phyloP scores from a whole-genome alignment of 495 filamentous ascomycete species.

The Penicillium pulvis region DNA sequence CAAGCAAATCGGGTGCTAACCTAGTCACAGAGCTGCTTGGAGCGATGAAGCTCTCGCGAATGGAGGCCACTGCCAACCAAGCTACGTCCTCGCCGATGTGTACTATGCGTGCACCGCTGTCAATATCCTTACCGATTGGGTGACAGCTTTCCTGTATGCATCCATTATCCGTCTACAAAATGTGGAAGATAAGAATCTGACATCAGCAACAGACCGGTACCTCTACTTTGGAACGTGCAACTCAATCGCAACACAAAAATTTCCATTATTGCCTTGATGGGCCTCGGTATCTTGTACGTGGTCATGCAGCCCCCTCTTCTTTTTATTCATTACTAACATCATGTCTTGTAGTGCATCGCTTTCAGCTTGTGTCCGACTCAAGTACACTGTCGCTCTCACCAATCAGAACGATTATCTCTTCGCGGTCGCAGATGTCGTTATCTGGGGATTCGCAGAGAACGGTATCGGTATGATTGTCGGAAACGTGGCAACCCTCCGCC shows the following conservation, averaged over 20 bases:
- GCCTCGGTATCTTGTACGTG: slow-evolving; percentile 51
- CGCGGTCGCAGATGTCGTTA: slow-evolving; percentile 24
- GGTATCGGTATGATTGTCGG: slow-evolving; percentile 33
- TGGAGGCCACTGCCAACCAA: slow-evolving; percentile 24
- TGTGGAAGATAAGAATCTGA: slow-evolving; percentile 2
- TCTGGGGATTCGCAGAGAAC: slow-evolving; percentile 35
- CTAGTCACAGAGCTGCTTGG: slow-evolving; percentile 24
- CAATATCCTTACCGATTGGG: slow-evolving; percentile 31
- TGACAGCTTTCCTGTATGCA: slow-evolving; percentile 51
- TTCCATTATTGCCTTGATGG: slow-evolving; percentile 49
- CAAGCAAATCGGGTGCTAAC: slow-evolving; percentile 4
- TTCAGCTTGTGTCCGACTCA: slow-evolving; percentile 28
- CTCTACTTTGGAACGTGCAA: slow-evolving; percentile 51
- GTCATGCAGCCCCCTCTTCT: background rate
- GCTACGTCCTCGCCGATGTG: slow-evolving; percentile 26
- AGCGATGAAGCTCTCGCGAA: slow-evolving; percentile 14
- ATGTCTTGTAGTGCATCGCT: slow-evolving; percentile 19
- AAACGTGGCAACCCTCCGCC: slow-evolving; percentile 31
- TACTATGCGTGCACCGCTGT: slow-evolving; percentile 32
- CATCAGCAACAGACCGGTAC: slow-evolving; percentile 32
- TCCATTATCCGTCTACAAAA: background rate
- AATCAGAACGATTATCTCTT: slow-evolving; percentile 24
- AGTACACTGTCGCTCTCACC: slow-evolving; percentile 28
- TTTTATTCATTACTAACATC: background rate
- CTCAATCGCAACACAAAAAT: slow-evolving; percentile 48